Percentiles rank a stretch among this genome's conserved stretches.
These are phyloP conservation scores for Raffaelea deltoideospora DNA, from an alignment of 2,329 filamentous ascomycete species.

Conservation along the genomic window DNA sequence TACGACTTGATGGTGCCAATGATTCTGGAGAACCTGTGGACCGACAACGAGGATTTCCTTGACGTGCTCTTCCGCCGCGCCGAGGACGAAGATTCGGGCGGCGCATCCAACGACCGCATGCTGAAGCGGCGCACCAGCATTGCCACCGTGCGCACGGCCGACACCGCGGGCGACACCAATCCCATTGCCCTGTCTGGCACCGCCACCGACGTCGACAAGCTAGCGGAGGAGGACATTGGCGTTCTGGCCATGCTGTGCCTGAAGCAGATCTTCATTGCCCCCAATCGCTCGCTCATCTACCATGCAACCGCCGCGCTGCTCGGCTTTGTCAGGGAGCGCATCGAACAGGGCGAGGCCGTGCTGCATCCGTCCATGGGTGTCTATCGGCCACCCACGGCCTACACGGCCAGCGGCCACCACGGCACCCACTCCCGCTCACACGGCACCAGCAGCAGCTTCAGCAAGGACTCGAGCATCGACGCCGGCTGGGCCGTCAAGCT, in stretches of 20 bases:
- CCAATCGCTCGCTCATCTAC: conserved; percentile 70
- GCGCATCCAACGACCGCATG: conserved; percentile 47
- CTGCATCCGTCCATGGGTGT: no score
- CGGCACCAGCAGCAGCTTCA: no score
- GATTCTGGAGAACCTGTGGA: conserved; percentile 75
- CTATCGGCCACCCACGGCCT: conserved; percentile 20
- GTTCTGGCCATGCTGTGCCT: conserved; percentile 74
- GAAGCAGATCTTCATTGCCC: conserved; percentile 69
- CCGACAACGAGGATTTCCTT: conserved; percentile 55
- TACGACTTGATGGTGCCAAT: conserved; percentile 68
- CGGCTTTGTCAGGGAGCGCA: conserved; percentile 52
- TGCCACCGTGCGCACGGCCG: conserved; percentile 59
- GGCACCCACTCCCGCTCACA: no score
- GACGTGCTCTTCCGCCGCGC: conserved; percentile 52
- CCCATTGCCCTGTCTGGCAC: conserved; percentile 63
- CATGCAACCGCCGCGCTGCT: conserved; percentile 60
- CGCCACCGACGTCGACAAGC: conserved; percentile 72
- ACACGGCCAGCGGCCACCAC: no score
- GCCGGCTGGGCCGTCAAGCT: conserved; percentile 69
- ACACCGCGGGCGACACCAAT: conserved; percentile 48
- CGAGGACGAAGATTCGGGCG: conserved; percentile 51
- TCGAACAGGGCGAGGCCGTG: conserved; percentile 34
- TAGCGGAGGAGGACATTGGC: conserved; percentile 79
- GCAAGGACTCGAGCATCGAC: conserved; percentile 29
- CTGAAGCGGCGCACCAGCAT: conserved; percentile 60